phyloP scores from a whole-genome alignment of 163 green algal genomes.

The Scenedesmus sp. region DNA sequence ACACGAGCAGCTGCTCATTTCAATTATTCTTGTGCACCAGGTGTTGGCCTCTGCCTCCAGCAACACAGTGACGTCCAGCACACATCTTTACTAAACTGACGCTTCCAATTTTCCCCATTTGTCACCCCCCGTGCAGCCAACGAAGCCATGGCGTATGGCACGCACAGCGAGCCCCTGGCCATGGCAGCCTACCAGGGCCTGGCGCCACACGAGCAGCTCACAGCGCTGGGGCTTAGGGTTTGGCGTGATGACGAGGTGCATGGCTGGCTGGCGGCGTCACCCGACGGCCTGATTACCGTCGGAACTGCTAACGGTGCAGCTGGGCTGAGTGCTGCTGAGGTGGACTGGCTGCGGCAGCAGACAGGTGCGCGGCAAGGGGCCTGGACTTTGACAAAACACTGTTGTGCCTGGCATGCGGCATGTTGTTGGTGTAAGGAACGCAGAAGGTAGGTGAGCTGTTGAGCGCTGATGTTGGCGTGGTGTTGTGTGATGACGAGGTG shows the following conservation, averaged over 20 bases:
- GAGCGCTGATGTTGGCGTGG: no score
- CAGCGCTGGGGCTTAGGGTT: neutral
- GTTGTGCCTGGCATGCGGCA: no score
- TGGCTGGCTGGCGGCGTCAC: conserved; percentile 80
- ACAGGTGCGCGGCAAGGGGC: neutral
- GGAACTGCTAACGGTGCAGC: neutral
- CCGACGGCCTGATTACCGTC: conserved; percentile 75
- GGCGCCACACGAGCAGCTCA: neutral
- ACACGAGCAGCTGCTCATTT: neutral
- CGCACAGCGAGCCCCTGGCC: neutral
- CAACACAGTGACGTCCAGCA: no score
- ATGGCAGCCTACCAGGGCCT: conserved; percentile 19
- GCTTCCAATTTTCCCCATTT: no score
- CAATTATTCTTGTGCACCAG: no score
- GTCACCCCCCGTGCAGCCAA: no score
- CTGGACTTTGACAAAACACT: neutral
- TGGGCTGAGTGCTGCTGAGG: neutral
- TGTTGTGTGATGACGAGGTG: conserved; percentile 61
- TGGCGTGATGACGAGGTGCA: conserved; percentile 65
- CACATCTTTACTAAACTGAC: no score
- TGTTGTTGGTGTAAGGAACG: no score
- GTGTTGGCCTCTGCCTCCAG: no score
- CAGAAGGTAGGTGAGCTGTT: no score
- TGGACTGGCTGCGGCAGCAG: conserved; percentile 24
- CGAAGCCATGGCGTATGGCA: conserved; percentile 64